phyloP scores from a whole-genome alignment of 2,329 filamentous ascomycete genomes.

The Arthrobotrys entomopaga region DNA sequence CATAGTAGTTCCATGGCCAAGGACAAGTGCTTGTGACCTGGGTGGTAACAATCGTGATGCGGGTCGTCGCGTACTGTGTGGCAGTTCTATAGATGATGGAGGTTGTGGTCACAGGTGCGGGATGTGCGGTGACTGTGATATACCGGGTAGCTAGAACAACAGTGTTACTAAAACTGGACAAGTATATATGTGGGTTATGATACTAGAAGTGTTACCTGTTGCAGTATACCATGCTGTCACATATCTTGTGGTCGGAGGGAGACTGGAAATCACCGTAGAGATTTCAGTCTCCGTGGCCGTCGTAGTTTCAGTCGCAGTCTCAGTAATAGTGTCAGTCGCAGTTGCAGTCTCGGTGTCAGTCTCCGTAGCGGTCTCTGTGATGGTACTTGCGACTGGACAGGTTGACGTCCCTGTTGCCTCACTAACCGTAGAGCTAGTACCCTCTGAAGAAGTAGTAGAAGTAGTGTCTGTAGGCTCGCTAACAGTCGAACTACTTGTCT shows the following conservation, averaged over 20 bases:
- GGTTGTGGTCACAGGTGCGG: constrained; percentile 11
- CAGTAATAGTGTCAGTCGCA: constrained; percentile 8
- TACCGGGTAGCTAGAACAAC: constrained; percentile 13
- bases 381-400: constrained; percentile 22
- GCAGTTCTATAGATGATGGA: background rate
- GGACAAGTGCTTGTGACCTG: constrained; percentile 32
- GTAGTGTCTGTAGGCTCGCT: constrained; percentile 27
- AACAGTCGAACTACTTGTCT: constrained; percentile 26
- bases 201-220: constrained; percentile 17
- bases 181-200: background rate
- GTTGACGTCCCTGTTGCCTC: constrained; percentile 9
- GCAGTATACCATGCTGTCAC: constrained; percentile 23
- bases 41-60: constrained; percentile 19
- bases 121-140: constrained; percentile 16
- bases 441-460: background rate
- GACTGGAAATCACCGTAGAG: constrained; percentile 7
- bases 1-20: constrained; percentile 23
- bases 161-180: too few species aligned
- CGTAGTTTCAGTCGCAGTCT: background rate
- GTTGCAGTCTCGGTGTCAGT: constrained; percentile 13
- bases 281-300: background rate
- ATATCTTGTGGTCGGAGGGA: constrained; percentile 35
- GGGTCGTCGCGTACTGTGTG: constrained; percentile 24
- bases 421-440: constrained; percentile 24
- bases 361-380: constrained; percentile 12